These are phyloP conservation scores for Colletotrichum sp. DNA, from an alignment of 2,329 filamentous ascomycete genomes.

Conservation along the genomic window DNA sequence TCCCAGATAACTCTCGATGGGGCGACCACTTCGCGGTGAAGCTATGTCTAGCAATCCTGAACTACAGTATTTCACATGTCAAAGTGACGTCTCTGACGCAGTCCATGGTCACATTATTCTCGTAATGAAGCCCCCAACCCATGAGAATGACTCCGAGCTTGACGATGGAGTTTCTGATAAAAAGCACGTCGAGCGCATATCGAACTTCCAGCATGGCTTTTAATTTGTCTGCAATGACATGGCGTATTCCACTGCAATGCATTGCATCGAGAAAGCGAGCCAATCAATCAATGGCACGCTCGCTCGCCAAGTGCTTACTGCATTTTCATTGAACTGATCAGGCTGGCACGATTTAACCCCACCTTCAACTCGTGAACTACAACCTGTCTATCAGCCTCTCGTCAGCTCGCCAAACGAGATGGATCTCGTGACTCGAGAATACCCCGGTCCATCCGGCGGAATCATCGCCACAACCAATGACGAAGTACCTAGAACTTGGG, in stretches of 20 bases:
- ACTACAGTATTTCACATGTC: rapidly evolving
- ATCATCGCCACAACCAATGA: not conserved
- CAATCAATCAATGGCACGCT: not conserved
- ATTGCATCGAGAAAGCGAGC: rapidly evolving
- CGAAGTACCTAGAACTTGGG: rapidly evolving
- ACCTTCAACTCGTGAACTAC: not conserved
- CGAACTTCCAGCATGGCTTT: rapidly evolving
- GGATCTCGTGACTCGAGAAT: rapidly evolving
- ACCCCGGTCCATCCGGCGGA: rapidly evolving
- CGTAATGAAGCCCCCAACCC: too few species aligned
- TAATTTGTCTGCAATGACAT: not conserved
- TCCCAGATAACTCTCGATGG: too few species aligned
- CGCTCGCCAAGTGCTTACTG: not conserved
- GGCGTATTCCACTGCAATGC: too few species aligned
- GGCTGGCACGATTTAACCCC: rapidly evolving
- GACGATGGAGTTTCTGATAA: too few species aligned
- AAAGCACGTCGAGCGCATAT: not conserved
- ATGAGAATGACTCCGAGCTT: too few species aligned
- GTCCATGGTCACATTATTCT: too few species aligned
- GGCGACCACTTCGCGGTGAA: too few species aligned
- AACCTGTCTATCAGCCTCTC: rapidly evolving
- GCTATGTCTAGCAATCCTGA: too few species aligned
- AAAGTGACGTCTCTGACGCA: too few species aligned
- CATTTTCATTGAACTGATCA: not conserved
- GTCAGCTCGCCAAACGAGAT: not conserved